Percentiles rank a stretch among this genome's conserved stretches.
These are phyloP conservation scores for Hyaloscypha hepaticicola DNA, from an alignment of 495 filamentous ascomycete species.

Conservation along the genomic window DNA sequence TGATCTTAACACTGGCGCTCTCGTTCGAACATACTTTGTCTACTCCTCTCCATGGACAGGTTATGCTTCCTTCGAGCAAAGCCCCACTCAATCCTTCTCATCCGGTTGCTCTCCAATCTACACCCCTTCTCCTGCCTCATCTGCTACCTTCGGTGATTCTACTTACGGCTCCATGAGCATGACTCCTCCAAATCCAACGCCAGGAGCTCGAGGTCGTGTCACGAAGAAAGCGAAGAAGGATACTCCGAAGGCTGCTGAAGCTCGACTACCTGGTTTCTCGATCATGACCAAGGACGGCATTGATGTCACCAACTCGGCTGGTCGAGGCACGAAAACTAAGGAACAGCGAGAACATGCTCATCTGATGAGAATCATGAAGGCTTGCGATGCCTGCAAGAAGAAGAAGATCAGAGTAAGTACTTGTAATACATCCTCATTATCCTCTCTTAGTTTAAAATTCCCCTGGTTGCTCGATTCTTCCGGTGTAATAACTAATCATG, in stretches of 20 bases:
- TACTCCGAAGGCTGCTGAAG: slow-evolving; percentile 26
- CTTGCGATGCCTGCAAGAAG: slow-evolving; percentile 52
- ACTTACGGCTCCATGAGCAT: slow-evolving; percentile 23
- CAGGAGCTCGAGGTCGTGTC: slow-evolving; percentile 19
- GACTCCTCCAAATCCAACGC: slow-evolving; percentile 15
- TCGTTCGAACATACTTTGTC: slow-evolving; percentile 28
- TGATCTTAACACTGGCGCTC: slow-evolving; percentile 36
- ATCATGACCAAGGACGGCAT: slow-evolving; percentile 57
- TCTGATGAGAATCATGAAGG: slow-evolving; percentile 58
- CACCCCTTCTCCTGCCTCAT: slow-evolving; percentile 26
- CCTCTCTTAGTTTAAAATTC: not conserved
- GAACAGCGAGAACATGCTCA: slow-evolving; percentile 60
- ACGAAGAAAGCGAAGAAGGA: slow-evolving; percentile 31
- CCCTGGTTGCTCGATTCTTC: no score
- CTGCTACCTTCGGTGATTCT: slow-evolving; percentile 25
- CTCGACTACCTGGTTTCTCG: slow-evolving; percentile 53
- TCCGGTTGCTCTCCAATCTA: slow-evolving; percentile 23
- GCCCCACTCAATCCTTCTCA: slow-evolving; percentile 22
- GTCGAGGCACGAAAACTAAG: slow-evolving; percentile 58
- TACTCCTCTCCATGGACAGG: slow-evolving; percentile 11
- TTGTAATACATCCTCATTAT: not conserved
- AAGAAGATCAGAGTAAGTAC: slow-evolving; percentile 45
- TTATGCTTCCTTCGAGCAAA: slow-evolving; percentile 11
- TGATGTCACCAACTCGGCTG: slow-evolving; percentile 55
- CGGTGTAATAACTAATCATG: slow-evolving; percentile 10